Evolutionary conservation across 352 stramenopile genomes (phyloP).

Genomic region (Pythium aquatile): DNA sequence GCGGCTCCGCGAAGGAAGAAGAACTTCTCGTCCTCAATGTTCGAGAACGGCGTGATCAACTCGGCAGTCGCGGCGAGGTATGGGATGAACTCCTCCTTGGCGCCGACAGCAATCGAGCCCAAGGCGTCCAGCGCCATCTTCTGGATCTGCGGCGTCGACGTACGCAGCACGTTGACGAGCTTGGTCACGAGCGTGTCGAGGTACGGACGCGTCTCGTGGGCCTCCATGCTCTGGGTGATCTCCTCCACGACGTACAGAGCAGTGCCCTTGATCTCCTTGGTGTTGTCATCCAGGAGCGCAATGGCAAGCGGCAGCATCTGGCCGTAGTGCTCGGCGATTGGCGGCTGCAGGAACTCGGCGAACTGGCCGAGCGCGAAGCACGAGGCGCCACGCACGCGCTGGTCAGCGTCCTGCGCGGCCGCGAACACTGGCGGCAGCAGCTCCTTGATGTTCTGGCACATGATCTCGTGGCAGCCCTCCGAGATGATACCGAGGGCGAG

Average conservation of each 20-base stretch:
- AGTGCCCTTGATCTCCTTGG: slow-evolving; percentile 93
- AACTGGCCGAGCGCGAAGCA: slow-evolving; percentile 99
- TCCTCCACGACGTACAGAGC: slow-evolving; percentile 98
- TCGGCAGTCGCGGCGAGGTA: slow-evolving; percentile 92
- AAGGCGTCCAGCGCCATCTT: slow-evolving; percentile 98
- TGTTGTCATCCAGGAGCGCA: slow-evolving; percentile 92
- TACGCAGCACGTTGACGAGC: slow-evolving; percentile 92
- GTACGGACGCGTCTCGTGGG: slow-evolving; percentile 92
- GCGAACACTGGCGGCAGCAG: slow-evolving; percentile 92
- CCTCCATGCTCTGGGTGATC: slow-evolving; percentile 98
- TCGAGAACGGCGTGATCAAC: slow-evolving; percentile 88
- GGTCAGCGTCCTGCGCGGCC: slow-evolving; percentile 88
- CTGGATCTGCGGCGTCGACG: slow-evolving; percentile 91
- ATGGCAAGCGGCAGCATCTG: slow-evolving; percentile 97
- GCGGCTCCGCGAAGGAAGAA: slow-evolving; percentile 94
- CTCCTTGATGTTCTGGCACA: slow-evolving; percentile 93
- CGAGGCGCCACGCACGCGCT: slow-evolving; percentile 94
- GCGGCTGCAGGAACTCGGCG: slow-evolving; percentile 97
- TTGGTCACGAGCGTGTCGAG: slow-evolving; percentile 96
- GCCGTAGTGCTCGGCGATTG: slow-evolving; percentile 93
- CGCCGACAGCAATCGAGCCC: slow-evolving; percentile 95
- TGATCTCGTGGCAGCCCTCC: slow-evolving; percentile 94
- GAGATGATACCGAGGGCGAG: slow-evolving; percentile 96
- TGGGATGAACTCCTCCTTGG: slow-evolving; percentile 96
- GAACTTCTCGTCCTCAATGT: slow-evolving; percentile 90